phyloP scores from a whole-genome alignment of 139 green algal genomes.

The Closterium sp. region DNA sequence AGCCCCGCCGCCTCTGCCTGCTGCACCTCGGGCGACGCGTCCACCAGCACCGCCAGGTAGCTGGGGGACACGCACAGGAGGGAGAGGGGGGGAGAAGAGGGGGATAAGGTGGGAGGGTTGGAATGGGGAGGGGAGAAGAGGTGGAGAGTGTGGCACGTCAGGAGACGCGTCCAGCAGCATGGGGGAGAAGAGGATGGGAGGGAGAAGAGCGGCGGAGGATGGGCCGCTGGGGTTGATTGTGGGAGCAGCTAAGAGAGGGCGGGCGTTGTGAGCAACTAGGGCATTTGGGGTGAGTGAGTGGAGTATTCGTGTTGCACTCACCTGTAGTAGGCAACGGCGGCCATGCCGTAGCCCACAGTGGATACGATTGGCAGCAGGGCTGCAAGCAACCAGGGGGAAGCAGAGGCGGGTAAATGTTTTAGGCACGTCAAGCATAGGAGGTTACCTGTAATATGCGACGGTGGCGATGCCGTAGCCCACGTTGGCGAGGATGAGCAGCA shows the following conservation, averaged over 20 bases:
- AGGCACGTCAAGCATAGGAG: not conserved
- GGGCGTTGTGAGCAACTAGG: too few species aligned
- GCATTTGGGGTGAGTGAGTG: too few species aligned
- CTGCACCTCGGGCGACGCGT: not conserved
- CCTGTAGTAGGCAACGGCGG: not conserved
- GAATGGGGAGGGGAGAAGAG: not conserved
- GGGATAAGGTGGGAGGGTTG: too few species aligned
- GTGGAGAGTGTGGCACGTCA: not conserved
- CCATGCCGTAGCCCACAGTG: not conserved
- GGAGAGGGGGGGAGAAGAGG: not conserved
- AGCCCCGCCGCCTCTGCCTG: not conserved
- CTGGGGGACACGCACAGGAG: not conserved
- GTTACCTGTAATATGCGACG: not conserved
- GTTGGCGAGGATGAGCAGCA: not conserved
- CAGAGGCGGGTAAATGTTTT: too few species aligned
- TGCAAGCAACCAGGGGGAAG: not conserved
- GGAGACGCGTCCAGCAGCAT: not conserved
- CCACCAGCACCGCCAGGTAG: constrained; percentile 10
- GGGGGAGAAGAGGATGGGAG: too few species aligned
- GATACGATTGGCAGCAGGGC: not conserved
- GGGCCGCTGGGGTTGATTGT: not conserved
- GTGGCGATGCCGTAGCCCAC: not conserved
- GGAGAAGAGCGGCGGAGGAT: too few species aligned
- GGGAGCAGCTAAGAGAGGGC: not conserved
- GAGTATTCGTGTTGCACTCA: too few species aligned